phyloP scores from a whole-genome alignment of 257 asterid genomes.

The Nicotiana undulata region DNA sequence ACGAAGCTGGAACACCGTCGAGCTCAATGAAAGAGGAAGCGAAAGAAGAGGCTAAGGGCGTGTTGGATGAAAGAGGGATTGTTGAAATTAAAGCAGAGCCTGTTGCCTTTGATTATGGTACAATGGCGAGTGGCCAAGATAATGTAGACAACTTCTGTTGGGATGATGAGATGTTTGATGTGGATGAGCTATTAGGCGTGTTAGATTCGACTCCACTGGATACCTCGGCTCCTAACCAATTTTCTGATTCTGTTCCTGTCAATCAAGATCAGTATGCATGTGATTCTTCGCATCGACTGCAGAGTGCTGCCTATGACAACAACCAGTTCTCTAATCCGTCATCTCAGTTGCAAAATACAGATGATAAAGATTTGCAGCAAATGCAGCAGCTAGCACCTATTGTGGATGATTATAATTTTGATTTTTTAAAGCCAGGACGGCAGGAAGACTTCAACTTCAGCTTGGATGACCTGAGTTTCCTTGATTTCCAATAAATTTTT shows the following conservation, averaged over 20 bases:
- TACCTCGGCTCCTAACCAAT: slow-evolving; percentile 2
- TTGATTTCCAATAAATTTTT: slow-evolving; percentile 23
- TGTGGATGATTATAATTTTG: slow-evolving; percentile 29
- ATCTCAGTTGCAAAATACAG: neutral
- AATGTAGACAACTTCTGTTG: neutral
- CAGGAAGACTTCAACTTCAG: slow-evolving; percentile 42
- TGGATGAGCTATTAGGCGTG: slow-evolving; percentile 42
- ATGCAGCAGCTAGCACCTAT: slow-evolving; percentile 10
- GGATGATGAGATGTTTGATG: slow-evolving; percentile 44
- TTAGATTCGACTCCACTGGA: slow-evolving; percentile 8
- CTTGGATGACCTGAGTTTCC: slow-evolving; percentile 27
- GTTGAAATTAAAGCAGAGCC: neutral
- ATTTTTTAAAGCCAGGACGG: slow-evolving; percentile 55
- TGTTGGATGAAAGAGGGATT: neutral
- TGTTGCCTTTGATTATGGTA: neutral
- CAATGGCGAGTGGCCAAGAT: neutral
- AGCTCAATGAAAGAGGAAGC: slow-evolving; percentile 14
- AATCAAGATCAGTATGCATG: neutral
- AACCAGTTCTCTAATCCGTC: neutral
- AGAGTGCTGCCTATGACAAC: neutral
- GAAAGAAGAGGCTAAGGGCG: neutral
- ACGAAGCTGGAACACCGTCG: slow-evolving; percentile 17
- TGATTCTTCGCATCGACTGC: slow-evolving; percentile 3
- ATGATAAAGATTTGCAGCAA: neutral
- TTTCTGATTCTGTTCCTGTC: neutral